Evolutionary conservation across 164 flowering plant genomes (phyloP), one percentile per base, ranked within the genome.

Genomic region (Stephania cephalantha): DNA sequence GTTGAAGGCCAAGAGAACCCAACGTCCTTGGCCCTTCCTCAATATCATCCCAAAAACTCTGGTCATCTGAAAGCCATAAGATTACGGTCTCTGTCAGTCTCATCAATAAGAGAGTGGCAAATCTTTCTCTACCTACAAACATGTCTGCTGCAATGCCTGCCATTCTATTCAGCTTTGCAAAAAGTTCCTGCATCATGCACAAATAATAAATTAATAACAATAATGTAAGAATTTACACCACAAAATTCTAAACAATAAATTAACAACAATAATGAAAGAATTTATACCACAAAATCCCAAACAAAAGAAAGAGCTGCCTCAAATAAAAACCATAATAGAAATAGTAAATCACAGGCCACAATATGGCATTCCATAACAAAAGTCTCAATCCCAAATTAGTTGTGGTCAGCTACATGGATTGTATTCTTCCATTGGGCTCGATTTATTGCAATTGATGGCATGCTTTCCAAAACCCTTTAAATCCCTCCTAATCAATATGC

Each of bases 1-100:
- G 99, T 77, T 88, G 97, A 76, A 96, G 91, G 71, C 98, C 99
- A 69, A 86, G 82, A 68, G 97, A 84, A 65, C 97, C 97, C 78
- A 96, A 76, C 70, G 97, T 87, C 80, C 77, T 88, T 75, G 91
- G 91, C 52, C 98, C 98, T 52, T 87, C 92, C 82, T 89, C 98
- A 72, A 96, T 90, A 75, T 96, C 99, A 82, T 96, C 99, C 99
- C 99, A 96, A 79, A 96, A 96, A 81, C 85, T 86, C 78, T 96
- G 97, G 76, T 96, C 99, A 55, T 88, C 90, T 61, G 98, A 92
- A 78, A 96, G 90, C 92, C 92, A 96, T 68, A 96, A 75, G 82
- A 96, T 90, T 73, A 94, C 93, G 25, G 99, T 94, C 79, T 96
- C 99, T 71, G 99, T 92, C 12, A 96, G 90, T 80, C 94, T 90